A percentile compares a stretch with the other conserved stretches of the same genome.
These are phyloP conservation scores for Arachis monticola DNA, from an alignment of 331 rosid species.

Conservation along the genomic window DNA sequence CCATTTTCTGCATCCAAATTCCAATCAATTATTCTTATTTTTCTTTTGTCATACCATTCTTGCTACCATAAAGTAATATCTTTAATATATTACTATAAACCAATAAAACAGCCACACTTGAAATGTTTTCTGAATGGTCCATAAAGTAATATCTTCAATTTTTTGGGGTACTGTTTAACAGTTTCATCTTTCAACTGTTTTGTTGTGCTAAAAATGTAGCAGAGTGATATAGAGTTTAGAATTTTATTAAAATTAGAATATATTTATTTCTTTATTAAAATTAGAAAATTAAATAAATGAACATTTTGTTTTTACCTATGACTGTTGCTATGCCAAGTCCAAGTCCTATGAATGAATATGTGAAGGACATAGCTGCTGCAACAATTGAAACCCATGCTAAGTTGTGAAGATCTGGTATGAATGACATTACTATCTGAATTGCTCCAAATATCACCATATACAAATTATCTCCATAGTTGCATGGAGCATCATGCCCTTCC, in stretches of 20 bases:
- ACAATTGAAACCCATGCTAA: constrained; percentile 81
- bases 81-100: neutral
- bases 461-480: constrained; percentile 46
- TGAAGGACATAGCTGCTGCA: constrained; percentile 85
- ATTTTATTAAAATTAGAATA: neutral
- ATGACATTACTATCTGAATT: constrained; percentile 75
- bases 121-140: too few species aligned
- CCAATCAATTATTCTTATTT: constrained; percentile 14
- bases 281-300: neutral
- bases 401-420: constrained; percentile 88
- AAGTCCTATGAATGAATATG: constrained; percentile 77
- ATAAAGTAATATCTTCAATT: neutral
- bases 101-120: too few species aligned
- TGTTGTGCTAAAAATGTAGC: too few species aligned
- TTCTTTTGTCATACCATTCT: neutral
- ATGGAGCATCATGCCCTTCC: constrained; percentile 71
- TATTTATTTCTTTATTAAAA: neutral
- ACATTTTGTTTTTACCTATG: constrained; percentile 42
- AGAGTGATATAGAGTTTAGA: too few species aligned
- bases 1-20: constrained; percentile 70
- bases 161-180: neutral
- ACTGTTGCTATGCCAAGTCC: constrained; percentile 75
- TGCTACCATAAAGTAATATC: too few species aligned
- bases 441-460: constrained; percentile 74
- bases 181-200: neutral